Evolutionary conservation across 140 eudicot genomes (phyloP).

Genomic region (Erigeron philadelphicus): DNA sequence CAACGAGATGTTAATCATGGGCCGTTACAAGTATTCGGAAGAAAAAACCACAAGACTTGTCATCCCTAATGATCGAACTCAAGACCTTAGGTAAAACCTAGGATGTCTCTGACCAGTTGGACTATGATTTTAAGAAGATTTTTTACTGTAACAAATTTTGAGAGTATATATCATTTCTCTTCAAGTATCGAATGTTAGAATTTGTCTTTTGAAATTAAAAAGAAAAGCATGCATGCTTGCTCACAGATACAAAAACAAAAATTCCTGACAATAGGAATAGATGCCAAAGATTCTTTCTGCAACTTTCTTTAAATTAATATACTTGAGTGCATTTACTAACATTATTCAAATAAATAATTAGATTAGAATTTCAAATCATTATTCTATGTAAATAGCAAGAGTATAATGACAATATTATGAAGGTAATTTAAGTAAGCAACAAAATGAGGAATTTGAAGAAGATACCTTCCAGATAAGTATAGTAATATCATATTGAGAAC

Average conservation of each 20-base stretch:
- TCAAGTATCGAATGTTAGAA: too few species aligned
- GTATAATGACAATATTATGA: too few species aligned
- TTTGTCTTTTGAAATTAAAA: neutral
- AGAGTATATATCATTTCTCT: too few species aligned
- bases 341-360: neutral
- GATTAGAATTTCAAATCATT: neutral
- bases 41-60: too few species aligned
- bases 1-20: too few species aligned
- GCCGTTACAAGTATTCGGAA: too few species aligned
- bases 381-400: neutral
- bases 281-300: conserved; percentile 38
- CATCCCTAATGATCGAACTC: too few species aligned
- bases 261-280: conserved; percentile 23
- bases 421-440: neutral
- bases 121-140: too few species aligned
- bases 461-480: conserved; percentile 79
- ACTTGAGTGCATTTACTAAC: neutral
- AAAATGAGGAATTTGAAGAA: conserved; percentile 12
- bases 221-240: conserved; percentile 8
- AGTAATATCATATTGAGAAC: conserved; percentile 64
- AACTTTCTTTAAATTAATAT: conserved; percentile 4
- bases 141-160: too few species aligned
- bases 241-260: conserved; percentile 17
- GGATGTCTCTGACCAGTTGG: too few species aligned
- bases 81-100: too few species aligned